These are phyloP conservation scores for Zasmidium citrigriseum DNA, from an alignment of 2,329 filamentous ascomycete species.

Conservation along the genomic window DNA sequence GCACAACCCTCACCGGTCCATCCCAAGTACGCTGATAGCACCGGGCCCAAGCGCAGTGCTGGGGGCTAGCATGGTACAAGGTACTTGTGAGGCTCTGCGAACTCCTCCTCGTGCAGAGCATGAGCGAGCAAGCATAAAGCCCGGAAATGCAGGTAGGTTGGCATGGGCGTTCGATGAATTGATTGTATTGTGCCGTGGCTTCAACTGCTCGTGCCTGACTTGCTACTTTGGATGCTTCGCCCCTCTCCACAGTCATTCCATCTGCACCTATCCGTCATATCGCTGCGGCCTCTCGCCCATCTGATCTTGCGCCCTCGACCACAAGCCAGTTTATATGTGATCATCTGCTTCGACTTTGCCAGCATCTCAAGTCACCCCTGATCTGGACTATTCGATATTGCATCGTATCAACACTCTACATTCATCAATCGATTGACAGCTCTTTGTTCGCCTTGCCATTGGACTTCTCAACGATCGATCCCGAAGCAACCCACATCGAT, in stretches of 20 bases:
- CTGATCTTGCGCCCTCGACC: background rate
- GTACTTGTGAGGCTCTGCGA: conserved; percentile 12
- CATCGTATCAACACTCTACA: background rate
- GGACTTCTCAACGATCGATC: background rate
- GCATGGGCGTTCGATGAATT: background rate
- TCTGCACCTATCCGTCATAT: background rate
- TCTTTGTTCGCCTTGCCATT: background rate
- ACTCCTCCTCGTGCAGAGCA: background rate
- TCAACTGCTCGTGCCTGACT: background rate
- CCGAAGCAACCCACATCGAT: background rate
- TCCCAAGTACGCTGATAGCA: background rate
- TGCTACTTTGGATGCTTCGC: background rate
- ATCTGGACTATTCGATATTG: background rate
- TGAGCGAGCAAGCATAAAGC: conserved; percentile 2
- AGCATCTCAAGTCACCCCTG: background rate
- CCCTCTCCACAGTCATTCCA: background rate
- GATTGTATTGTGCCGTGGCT: background rate
- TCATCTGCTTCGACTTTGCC: background rate
- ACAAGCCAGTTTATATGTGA: background rate
- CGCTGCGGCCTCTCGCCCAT: conserved; percentile 1
- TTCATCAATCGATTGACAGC: background rate
- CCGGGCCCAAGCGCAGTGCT: background rate
- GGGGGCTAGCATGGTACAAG: conserved; percentile 7
- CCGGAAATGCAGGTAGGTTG: conserved; percentile 4
- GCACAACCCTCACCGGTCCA: conserved; percentile 7